Evolutionary conservation across 176 grass and related monocot genomes (phyloP).

Genomic region (Pontederia crassipes): DNA sequence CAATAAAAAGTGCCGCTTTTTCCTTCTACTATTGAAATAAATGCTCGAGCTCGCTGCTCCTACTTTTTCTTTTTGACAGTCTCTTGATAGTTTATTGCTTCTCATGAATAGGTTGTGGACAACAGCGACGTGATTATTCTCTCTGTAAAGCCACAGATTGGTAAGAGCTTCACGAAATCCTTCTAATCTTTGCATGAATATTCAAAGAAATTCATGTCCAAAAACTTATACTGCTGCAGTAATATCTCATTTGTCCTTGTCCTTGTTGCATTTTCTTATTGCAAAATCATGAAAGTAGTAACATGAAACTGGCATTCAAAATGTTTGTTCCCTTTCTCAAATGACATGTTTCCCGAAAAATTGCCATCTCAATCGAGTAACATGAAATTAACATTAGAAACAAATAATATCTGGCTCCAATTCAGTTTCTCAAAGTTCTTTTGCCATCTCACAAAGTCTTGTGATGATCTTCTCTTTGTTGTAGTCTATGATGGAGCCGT

Average conservation of each 20-base stretch:
- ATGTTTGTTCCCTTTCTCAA: not conserved
- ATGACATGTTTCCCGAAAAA: too few species aligned
- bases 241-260: too few species aligned
- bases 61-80: not conserved
- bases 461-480: too few species aligned
- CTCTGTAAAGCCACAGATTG: constrained; percentile 88
- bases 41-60: not conserved
- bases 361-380: too few species aligned
- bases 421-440: too few species aligned
- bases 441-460: too few species aligned
- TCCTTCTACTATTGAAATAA: not conserved
- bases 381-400: too few species aligned
- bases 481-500: too few species aligned
- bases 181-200: not conserved
- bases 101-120: constrained; percentile 44
- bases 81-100: not conserved
- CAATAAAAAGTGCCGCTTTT: too few species aligned
- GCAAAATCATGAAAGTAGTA: too few species aligned
- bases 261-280: too few species aligned
- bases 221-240: not conserved
- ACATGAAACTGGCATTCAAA: not conserved
- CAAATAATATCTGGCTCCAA: too few species aligned
- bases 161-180: constrained; percentile 19
- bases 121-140: constrained; percentile 84
- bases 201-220: not conserved